These are phyloP conservation scores for Cinnamomum chago DNA, from an alignment of 164 flowering plant species.

Conservation along the genomic window DNA sequence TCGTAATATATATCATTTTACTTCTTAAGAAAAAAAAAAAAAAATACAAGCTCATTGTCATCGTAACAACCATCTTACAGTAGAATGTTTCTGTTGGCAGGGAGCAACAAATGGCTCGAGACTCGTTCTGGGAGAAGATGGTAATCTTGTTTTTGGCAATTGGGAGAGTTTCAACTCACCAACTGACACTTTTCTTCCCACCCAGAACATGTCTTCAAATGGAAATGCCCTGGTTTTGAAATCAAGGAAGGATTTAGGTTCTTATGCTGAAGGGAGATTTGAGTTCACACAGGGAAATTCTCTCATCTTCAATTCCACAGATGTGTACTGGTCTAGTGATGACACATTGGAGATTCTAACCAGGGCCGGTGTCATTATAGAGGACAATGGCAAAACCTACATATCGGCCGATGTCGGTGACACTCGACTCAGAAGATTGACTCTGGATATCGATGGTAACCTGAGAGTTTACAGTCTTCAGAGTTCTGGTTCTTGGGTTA, in stretches of 20 bases:
- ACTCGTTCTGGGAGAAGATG: conserved; percentile 31
- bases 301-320: conserved; percentile 26
- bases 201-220: conserved; percentile 25
- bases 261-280: conserved; percentile 23
- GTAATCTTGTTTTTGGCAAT: conserved; percentile 35
- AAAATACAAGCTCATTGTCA: no score
- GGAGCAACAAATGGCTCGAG: conserved; percentile 11
- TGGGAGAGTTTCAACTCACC: conserved; percentile 57
- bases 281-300: conserved; percentile 17
- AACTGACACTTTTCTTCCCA: conserved; percentile 49
- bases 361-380: conserved; percentile 24
- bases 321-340: conserved; percentile 26
- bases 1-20: no score
- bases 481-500: conserved; percentile 27
- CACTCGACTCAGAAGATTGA: conserved; percentile 32
- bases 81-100: background rate
- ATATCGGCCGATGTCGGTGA: conserved; percentile 36
- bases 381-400: conserved; percentile 7
- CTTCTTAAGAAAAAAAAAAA: no score
- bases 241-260: conserved; percentile 23
- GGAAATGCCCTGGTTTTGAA: conserved; percentile 12
- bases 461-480: conserved; percentile 41
- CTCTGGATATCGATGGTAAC: conserved; percentile 56
- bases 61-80: no score
- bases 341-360: conserved; percentile 22